These are phyloP conservation scores for Amaranthus tricolor DNA, from an alignment of 179 eudicot genomes.

Conservation along the genomic window DNA sequence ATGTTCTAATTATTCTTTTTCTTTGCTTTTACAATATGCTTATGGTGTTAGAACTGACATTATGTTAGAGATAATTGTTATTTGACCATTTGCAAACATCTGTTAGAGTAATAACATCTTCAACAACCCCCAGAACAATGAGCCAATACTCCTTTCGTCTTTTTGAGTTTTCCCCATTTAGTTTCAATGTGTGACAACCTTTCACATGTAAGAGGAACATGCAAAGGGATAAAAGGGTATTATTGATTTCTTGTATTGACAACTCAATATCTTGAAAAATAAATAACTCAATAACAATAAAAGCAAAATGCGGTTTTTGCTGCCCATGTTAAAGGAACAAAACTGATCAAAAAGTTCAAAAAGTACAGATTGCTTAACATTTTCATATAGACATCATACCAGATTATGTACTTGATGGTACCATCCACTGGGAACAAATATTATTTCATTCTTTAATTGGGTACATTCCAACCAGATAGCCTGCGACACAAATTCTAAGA, in stretches of 20 bases:
- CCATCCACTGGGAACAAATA: constrained; percentile 99
- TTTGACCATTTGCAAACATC: not conserved
- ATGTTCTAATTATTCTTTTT: not conserved
- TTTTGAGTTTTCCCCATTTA: no score
- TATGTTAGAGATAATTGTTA: not conserved
- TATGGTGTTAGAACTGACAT: not conserved
- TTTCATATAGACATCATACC: constrained; percentile 39
- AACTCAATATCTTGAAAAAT: not conserved
- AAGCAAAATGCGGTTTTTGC: not conserved
- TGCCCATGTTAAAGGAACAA: not conserved
- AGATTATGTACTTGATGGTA: constrained; percentile 97
- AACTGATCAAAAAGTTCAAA: not conserved
- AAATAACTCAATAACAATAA: not conserved
- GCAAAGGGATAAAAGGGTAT: no score
- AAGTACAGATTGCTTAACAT: not conserved
- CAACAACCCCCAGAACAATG: not conserved
- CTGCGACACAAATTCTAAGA: constrained; percentile 39
- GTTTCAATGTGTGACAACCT: no score
- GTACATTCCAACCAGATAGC: constrained; percentile 89
- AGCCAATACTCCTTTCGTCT: not conserved
- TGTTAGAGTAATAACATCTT: not conserved
- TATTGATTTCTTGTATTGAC: no score
- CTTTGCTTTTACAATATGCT: not conserved
- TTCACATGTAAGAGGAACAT: no score
- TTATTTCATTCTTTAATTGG: constrained; percentile 70